Evolutionary conservation across 1,139 yeast species (phyloP), one percentile per base, ranked within the genome.

Genomic region (Debaryomyces nepalensis): DNA sequence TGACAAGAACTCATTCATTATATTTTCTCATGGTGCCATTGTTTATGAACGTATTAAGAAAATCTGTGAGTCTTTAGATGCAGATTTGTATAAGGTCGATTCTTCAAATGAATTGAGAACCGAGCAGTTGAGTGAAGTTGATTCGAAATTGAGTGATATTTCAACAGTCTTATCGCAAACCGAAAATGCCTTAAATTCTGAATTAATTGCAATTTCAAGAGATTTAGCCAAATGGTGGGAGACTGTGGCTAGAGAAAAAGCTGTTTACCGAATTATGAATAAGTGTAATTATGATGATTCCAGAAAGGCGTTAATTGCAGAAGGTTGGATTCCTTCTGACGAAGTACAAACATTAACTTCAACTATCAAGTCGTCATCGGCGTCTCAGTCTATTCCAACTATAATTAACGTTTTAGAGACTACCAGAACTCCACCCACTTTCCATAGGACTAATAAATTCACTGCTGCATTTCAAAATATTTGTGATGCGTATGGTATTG

Each of bases 401-500:
- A 82, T 85, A 33, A 68, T 85, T 41, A 82, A 82, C 52, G 75
- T 81, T 22, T 74, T 86, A 44, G 75, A 77, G 39, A 85, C 93
- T 2, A 75, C 82, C 22, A 82, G 75, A 58, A 75, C 83, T 9
- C 95, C 95, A 8, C 95, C 95, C 43, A 87, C 95, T 0, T 85
- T 72, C 61, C 90, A 84, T 59, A 79, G 84, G 53, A 82, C 87
- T 26, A 86, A 85, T 63, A 84, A 85, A 59, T 84, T 86, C 58
- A 85, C 93, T 1, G 77, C 70, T 23, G 91, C 90, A 1, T 86
- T 83, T 69, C 95, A 86, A 64, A 69, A 77, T 36, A 85, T 86
- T 63, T 82, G 85, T 63, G 93, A 86, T 62, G 87, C 93, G 5
- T 86, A 86, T 61, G 95, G 93, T 58, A 73, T 83, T 48, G 88